phyloP scores from a whole-genome alignment of 169 alveolate species.

The Theileria annulata region DNA sequence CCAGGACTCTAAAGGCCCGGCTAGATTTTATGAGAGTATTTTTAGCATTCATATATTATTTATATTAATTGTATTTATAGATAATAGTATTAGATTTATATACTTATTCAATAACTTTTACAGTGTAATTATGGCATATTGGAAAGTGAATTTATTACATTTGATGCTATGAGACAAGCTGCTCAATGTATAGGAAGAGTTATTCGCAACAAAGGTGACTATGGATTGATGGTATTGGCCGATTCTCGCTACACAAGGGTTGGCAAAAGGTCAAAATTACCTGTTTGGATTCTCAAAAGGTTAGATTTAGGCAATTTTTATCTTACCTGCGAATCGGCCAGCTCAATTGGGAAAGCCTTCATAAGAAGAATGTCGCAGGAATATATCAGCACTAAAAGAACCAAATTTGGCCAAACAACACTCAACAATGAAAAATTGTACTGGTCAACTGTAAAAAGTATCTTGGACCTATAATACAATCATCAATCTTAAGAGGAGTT shows the following conservation, averaged over 20 bases:
- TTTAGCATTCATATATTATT: background rate
- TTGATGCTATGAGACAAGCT: constrained; percentile 98
- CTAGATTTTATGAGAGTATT: constrained; percentile 79
- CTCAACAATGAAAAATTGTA: constrained; percentile 60
- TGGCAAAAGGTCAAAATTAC: constrained; percentile 85
- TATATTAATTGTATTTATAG: background rate
- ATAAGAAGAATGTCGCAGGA: constrained; percentile 75
- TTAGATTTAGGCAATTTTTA: too few relatives aligned
- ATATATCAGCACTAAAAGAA: constrained; percentile 68
- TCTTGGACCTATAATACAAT: constrained; percentile 43
- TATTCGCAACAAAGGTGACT: constrained; percentile 90
- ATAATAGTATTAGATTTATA: constrained; percentile 12
- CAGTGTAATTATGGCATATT: constrained; percentile 88
- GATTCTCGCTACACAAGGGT: constrained; percentile 82
- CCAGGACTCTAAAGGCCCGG: constrained; percentile 89
- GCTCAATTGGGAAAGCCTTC: constrained; percentile 63
- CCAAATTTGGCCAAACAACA: constrained; percentile 68
- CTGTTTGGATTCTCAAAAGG: constrained; percentile 89
- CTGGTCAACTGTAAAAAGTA: constrained; percentile 69
- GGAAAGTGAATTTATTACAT: constrained; percentile 94
- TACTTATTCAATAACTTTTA: constrained; percentile 45
- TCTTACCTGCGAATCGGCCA: constrained; percentile 84
- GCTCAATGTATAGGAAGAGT: constrained; percentile 98
- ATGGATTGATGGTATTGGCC: constrained; percentile 92
- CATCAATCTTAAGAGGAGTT: too few relatives aligned